Evolutionary conservation across 129 eudicot genomes (phyloP).

Genomic region (Artemisia tridentata): DNA sequence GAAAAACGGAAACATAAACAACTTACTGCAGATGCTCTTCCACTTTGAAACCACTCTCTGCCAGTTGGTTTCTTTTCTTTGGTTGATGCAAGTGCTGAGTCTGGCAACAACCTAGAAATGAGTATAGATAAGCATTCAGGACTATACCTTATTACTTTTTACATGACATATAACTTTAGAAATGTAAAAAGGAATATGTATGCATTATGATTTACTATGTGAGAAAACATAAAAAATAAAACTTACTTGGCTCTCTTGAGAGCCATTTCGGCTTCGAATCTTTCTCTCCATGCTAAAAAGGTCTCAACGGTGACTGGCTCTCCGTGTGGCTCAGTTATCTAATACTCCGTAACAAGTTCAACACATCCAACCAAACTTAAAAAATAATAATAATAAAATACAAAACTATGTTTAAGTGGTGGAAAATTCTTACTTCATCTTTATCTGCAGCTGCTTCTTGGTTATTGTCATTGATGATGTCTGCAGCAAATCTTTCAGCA

Average conservation of each 20-base stretch:
- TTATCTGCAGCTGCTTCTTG: slow-evolving; percentile 53
- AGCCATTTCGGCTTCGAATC: slow-evolving; percentile 93
- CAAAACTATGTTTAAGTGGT: neutral
- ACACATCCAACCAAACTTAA: slow-evolving; percentile 7
- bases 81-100: slow-evolving; percentile 57
- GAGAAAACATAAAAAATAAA: neutral
- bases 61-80: slow-evolving; percentile 85
- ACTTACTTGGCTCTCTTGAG: slow-evolving; percentile 96
- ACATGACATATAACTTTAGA: neutral
- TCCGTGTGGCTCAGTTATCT: slow-evolving; percentile 90
- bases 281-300: slow-evolving; percentile 90
- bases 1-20: neutral
- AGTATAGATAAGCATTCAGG: neutral
- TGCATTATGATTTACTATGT: too few relatives aligned
- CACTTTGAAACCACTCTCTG: slow-evolving; percentile 92
- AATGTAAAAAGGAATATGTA: neutral
- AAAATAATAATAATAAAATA: slow-evolving; percentile 9
- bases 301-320: slow-evolving; percentile 90
- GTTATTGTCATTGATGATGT: slow-evolving; percentile 24
- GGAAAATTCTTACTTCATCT: slow-evolving; percentile 58
- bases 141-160: neutral
- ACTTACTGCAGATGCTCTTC: slow-evolving; percentile 65
- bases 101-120: slow-evolving; percentile 64
- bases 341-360: slow-evolving; percentile 21
- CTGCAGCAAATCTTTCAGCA: slow-evolving; percentile 20